Base-by-base conservation (phyloP, 805 yeast genomes). In the Suhomyces prunicola region DNA sequence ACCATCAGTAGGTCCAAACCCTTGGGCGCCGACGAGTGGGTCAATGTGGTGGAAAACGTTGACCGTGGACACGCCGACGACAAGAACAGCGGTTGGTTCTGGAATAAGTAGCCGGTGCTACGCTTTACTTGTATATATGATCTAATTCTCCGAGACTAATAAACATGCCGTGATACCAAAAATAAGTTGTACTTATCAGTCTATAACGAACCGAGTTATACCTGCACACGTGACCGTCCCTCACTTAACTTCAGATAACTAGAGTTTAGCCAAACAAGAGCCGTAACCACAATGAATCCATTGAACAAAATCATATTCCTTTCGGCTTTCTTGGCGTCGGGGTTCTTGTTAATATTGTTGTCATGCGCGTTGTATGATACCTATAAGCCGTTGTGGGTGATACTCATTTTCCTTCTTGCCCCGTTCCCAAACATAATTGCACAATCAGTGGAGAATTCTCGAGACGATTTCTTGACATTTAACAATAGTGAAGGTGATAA, bases 341-440 rank as follows among this genome's bases (percentile, higher is more conserved):
- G 80, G 31, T 76, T 76, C 58, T 64, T 76, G 27, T 62, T 76
- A 41, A 76, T 76, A 44, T 60, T 76, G 41, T 68, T 76, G 54
- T 73, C 78, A 50, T 76, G 80, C 60, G 80, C 80, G 35, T 67
- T 76, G 50, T 76, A 67, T 64, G 68, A 69, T 56, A 76, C 74
- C 57, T 76, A 74, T 69, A 63, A 60, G 47, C 74, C 76, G 9
- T 58, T 72, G 45, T 71, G 78, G 78, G 80, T 75, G 29, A 74
- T 76, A 33, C 59, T 68, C 46, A 71, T 75, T 50, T 76, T 74
- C 59, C 68, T 76, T 50, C 50, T 73, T 47, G 80, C 80, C 5
- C 80, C 80, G 13, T 67, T 76, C 56, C 80, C 80, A 44, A 76
- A 75, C 54, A 73, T 75, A 48, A 57, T 73, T 23, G 69, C 72